These are phyloP conservation scores for Raffaelea arxii DNA, from an alignment of 2,329 filamentous ascomycete genomes.

Conservation along the genomic window DNA sequence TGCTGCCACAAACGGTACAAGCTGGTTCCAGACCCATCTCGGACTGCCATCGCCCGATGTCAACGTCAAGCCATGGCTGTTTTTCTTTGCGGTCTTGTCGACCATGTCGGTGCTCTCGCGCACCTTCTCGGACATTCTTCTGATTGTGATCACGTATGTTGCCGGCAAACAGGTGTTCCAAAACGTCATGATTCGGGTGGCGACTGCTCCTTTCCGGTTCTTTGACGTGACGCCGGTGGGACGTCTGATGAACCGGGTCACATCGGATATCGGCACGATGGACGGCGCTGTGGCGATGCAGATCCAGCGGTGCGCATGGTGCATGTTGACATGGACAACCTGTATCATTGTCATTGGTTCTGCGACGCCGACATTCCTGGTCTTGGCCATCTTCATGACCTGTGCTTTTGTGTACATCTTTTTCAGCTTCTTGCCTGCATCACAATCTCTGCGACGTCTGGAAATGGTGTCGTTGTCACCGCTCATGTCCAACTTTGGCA, in stretches of 20 bases:
- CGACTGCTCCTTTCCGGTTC: conserved; percentile 75
- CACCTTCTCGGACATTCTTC: conserved; percentile 52
- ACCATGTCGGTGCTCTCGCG: conserved; percentile 48
- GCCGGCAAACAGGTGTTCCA: conserved; percentile 69
- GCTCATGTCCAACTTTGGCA: conserved; percentile 86
- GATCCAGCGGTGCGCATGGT: conserved; percentile 61
- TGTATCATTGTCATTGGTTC: conserved; percentile 70
- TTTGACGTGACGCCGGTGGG: conserved; percentile 87
- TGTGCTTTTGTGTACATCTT: conserved; percentile 65
- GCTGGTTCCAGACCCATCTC: conserved; percentile 18
- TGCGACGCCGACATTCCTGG: conserved; percentile 67
- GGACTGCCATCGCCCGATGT: conserved; percentile 55
- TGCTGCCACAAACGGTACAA: neutral
- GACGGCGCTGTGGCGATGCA: conserved; percentile 76
- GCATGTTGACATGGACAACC: conserved; percentile 60
- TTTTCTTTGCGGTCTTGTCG: conserved; percentile 59
- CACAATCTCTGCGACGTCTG: conserved; percentile 70
- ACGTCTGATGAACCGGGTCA: conserved; percentile 83
- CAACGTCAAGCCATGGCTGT: conserved; percentile 65
- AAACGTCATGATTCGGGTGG: conserved; percentile 62
- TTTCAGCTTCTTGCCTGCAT: conserved; percentile 67
- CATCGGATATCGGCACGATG: conserved; percentile 80
- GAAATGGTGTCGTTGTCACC: conserved; percentile 87
- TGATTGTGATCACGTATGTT: conserved; percentile 69
- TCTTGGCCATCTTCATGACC: conserved; percentile 60